These are phyloP conservation scores for Tolypocladium tropicale DNA, from an alignment of 2,329 filamentous ascomycete genomes.

Conservation along the genomic window DNA sequence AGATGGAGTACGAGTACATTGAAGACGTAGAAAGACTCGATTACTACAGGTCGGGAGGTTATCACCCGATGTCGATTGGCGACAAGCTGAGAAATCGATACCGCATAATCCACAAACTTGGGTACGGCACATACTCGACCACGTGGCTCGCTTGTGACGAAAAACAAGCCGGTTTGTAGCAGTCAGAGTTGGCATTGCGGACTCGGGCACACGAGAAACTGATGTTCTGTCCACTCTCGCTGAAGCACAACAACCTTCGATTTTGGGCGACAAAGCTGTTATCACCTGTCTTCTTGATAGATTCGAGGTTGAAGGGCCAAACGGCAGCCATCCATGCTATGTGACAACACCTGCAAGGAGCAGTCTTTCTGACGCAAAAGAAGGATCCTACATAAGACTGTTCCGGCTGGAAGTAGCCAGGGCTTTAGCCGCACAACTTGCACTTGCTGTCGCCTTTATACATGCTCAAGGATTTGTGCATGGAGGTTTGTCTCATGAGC, in stretches of 20 bases:
- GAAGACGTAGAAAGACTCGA: background rate
- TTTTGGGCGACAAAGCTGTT: background rate
- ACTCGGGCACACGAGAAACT: background rate
- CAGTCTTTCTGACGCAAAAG: background rate
- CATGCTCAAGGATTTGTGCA: background rate
- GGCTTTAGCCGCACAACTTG: background rate
- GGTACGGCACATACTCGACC: background rate
- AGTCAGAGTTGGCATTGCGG: background rate
- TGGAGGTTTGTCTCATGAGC: background rate
- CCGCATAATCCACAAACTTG: background rate
- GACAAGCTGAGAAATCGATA: background rate
- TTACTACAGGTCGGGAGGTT: background rate
- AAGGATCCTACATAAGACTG: background rate
- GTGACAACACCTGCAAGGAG: background rate
- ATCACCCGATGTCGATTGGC: background rate
- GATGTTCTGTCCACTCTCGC: background rate
- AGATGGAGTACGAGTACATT: background rate
- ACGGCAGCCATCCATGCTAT: background rate
- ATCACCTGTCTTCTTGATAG: background rate
- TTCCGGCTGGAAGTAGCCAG: background rate
- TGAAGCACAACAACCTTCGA: background rate
- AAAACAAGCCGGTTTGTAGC: background rate
- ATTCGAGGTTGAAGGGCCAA: background rate
- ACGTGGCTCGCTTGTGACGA: background rate
- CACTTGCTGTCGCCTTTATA: background rate